Percentiles rank a stretch among this genome's conserved stretches.
These are phyloP conservation scores for Diaporthe ampelina DNA, from an alignment of 2,329 filamentous ascomycete genomes.

Conservation along the genomic window DNA sequence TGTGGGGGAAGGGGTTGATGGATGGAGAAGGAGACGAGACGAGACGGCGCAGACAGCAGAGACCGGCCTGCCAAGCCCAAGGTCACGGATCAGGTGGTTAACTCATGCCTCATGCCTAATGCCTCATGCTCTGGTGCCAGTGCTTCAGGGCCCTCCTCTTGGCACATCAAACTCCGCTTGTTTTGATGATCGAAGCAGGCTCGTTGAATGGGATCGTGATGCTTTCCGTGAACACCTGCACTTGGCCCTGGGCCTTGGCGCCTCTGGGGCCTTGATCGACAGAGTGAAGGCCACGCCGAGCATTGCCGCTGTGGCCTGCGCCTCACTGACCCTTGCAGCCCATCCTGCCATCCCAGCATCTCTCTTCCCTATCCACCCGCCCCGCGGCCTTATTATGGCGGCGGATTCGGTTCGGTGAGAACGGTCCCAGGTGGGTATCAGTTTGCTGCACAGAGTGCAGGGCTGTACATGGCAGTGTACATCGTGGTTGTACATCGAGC, in stretches of 20 bases:
- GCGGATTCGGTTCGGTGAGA: background rate
- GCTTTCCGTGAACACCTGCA: slow-evolving; percentile 17
- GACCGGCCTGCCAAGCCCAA: slow-evolving; percentile 1
- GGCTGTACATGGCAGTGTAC: background rate
- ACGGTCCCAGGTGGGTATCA: slow-evolving; percentile 6
- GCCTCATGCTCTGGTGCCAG: slow-evolving; percentile 25
- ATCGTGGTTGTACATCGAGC: background rate
- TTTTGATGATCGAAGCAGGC: slow-evolving; percentile 12
- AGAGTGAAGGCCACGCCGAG: slow-evolving; percentile 20
- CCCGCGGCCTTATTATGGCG: background rate
- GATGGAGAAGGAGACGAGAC: slow-evolving; percentile 3
- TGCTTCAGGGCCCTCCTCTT: slow-evolving; percentile 27
- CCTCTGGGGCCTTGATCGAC: slow-evolving; percentile 9
- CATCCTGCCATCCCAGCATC: background rate
- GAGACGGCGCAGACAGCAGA: background rate
- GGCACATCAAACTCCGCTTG: slow-evolving; percentile 33
- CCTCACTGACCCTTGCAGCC: slow-evolving; percentile 9
- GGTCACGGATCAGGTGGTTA: slow-evolving; percentile 21
- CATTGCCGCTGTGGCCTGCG: slow-evolving; percentile 23
- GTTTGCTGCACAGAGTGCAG: background rate
- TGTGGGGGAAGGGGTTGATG: too few species aligned
- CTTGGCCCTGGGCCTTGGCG: slow-evolving; percentile 28
- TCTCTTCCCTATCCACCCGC: background rate
- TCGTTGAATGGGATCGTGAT: slow-evolving; percentile 29
- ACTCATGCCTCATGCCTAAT: background rate